Base-by-base conservation (phyloP, 768 basidiomycete genomes). In the Kwoniella shandongensis region DNA sequence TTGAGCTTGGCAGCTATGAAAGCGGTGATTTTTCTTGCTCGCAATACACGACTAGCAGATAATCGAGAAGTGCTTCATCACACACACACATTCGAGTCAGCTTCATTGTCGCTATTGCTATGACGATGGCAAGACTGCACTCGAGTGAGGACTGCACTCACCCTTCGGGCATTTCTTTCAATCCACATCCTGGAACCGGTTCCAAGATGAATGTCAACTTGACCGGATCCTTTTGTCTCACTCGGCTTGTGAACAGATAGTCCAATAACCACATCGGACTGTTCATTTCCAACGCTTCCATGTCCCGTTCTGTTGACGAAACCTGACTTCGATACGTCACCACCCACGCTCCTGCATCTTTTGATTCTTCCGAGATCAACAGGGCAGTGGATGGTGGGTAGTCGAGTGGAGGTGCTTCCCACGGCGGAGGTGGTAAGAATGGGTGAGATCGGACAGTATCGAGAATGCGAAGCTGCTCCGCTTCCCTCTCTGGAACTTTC, bases 161-260 rank as follows among this genome's bases (percentile, higher is more conserved):
- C 92, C 85, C 85, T 71, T 89, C 90, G 56, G 94, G 80, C 54
- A 97, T 78, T 66, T 90, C 89, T 0, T 89, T 89, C 36, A 96
- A 75, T 3, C 60, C 81, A 79, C 59, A 88, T 83, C 26, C 80
- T 26, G 80, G 80, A 0, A 82, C 80, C 1, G 93, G 91, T 60
- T 93, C 79, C 35, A 99, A 77, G 18, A 94, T 84, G 72, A 98
- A 99, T 65, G 91, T 89, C 41, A 97, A 73, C 79, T 98, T 99
- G 49, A 82, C 79, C 12, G 84, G 82, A 0, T 68, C 65, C 44
- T 68, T 69, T 44, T 62, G 80, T 68, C 25, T 81, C 63, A 13
- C 82, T 78, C 52, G 85, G 63, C 88, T 87, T 13, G 84, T 77
- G 36, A 97, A 80, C 36, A 97, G 77, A 66, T 87, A 94, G 74